Evolutionary conservation across 2,329 filamentous ascomycete species (phyloP).

Genomic region (Thelonectria rubi): DNA sequence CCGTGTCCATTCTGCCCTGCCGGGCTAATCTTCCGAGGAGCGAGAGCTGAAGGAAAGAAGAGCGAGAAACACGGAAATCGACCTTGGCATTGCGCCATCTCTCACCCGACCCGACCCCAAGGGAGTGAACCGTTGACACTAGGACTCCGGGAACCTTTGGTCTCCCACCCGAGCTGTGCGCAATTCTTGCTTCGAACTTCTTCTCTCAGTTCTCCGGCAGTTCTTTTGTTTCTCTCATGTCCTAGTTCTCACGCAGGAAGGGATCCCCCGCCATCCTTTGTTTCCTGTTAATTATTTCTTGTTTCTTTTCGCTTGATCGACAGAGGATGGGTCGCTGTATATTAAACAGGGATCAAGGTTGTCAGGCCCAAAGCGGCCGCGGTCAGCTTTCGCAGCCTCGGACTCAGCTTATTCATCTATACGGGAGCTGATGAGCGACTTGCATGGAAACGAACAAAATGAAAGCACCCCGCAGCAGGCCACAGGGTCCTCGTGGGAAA

Average conservation of each 20-base stretch:
- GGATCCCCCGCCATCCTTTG: neutral
- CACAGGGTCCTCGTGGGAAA: constrained; percentile 4
- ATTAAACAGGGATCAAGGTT: neutral
- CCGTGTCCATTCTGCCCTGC: neutral
- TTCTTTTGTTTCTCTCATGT: neutral
- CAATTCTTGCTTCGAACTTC: neutral
- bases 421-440: neutral
- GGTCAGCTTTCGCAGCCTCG: neutral
- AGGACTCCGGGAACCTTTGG: neutral
- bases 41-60: neutral
- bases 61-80: neutral
- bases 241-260: neutral
- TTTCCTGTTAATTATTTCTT: neutral
- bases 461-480: constrained; percentile 10
- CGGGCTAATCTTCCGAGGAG: neutral
- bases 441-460: constrained; percentile 12
- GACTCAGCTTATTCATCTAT: too few species aligned
- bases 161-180: neutral
- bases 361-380: neutral
- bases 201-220: neutral
- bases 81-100: neutral
- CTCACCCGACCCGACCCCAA: neutral
- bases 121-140: neutral
- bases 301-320: neutral
- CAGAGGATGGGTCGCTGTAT: neutral